A percentile compares a stretch with the other conserved stretches of the same genome.
phyloP scores from a whole-genome alignment of 2,329 filamentous ascomycete species.

The Xylaria sp. region DNA sequence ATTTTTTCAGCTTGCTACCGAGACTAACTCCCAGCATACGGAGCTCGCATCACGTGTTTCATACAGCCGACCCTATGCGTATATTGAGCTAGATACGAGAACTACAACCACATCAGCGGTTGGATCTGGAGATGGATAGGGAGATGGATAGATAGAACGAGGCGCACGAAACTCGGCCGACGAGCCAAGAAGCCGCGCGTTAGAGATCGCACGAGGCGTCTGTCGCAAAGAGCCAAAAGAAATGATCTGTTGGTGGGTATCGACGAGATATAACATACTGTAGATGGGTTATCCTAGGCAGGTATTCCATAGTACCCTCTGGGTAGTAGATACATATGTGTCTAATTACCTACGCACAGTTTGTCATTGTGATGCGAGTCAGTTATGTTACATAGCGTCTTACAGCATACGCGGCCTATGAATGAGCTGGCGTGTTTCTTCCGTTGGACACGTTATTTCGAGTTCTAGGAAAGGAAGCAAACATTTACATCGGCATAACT shows the following conservation, averaged over 20 bases:
- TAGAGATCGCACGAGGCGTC: slow-evolving; percentile 1
- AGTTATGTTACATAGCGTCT: slow-evolving; percentile 1
- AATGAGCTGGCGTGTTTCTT: neutral
- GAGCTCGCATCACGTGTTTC: slow-evolving; percentile 5
- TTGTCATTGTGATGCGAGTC: slow-evolving; percentile 4
- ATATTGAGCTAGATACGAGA: neutral
- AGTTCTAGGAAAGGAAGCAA: neutral
- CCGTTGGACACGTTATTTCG: neutral
- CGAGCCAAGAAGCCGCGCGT: neutral
- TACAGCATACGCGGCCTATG: neutral
- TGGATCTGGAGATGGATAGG: neutral
- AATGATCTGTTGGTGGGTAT: neutral
- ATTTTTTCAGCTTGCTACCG: neutral
- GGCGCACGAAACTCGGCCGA: neutral
- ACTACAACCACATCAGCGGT: neutral
- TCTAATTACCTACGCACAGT: neutral
- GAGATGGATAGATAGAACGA: neutral
- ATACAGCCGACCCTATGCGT: neutral
- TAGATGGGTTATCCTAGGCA: neutral
- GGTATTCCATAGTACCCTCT: slow-evolving; percentile 14
- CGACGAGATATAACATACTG: slow-evolving; percentile 5
- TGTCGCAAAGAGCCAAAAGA: slow-evolving; percentile 5
- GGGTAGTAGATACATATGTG: neutral
- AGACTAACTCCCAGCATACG: neutral
- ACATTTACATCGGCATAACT: neutral